A percentile compares a stretch with the other conserved stretches of the same genome.
Evolutionary conservation across 139 green algal species (phyloP).

Genomic region (Chlorella ohadii): DNA sequence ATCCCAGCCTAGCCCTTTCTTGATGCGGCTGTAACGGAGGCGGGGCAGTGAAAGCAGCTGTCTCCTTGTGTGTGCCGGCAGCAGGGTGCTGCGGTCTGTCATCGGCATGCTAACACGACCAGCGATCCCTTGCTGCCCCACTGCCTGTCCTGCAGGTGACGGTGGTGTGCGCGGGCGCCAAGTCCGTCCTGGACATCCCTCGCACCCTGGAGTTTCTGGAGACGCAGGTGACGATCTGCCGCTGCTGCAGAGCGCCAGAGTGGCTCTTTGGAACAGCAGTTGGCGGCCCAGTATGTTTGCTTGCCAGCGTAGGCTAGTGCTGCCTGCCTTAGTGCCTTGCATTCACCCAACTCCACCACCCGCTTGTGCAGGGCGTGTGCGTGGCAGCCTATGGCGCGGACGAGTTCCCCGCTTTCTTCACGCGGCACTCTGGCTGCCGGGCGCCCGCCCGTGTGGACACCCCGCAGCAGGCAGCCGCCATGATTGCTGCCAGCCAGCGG

Average conservation of each 20-base stretch:
- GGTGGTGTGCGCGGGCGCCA: constrained; percentile 97
- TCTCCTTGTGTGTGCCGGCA: too few relatives aligned
- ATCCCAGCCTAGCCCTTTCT: too few relatives aligned
- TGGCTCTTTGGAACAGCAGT: too few relatives aligned
- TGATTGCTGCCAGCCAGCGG: constrained; percentile 54
- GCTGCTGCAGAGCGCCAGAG: too few relatives aligned
- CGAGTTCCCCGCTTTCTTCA: constrained; percentile 99
- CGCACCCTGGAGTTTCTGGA: constrained; percentile 95
- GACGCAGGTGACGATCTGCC: constrained; percentile 56
- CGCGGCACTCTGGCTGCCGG: constrained; percentile 70
- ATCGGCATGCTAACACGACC: too few relatives aligned
- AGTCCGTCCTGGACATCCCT: constrained; percentile 97
- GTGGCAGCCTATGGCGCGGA: constrained; percentile 83
- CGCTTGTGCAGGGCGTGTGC: constrained; percentile 88
- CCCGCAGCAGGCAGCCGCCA: constrained; percentile 63
- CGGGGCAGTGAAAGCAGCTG: too few relatives aligned
- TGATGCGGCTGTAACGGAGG: too few relatives aligned
- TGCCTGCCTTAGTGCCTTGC: too few relatives aligned
- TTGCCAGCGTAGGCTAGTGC: too few relatives aligned
- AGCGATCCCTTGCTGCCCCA: too few relatives aligned
- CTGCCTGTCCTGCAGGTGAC: constrained; percentile 18
- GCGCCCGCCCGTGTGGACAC: constrained; percentile 67
- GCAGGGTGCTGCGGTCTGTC: too few relatives aligned
- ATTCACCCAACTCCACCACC: neutral
- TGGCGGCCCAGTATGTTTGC: too few relatives aligned